A percentile compares a stretch with the other conserved stretches of the same genome.
Conservation (phyloP, 208 protist genomes). For the Acanthamoeba castellanii region DNA sequence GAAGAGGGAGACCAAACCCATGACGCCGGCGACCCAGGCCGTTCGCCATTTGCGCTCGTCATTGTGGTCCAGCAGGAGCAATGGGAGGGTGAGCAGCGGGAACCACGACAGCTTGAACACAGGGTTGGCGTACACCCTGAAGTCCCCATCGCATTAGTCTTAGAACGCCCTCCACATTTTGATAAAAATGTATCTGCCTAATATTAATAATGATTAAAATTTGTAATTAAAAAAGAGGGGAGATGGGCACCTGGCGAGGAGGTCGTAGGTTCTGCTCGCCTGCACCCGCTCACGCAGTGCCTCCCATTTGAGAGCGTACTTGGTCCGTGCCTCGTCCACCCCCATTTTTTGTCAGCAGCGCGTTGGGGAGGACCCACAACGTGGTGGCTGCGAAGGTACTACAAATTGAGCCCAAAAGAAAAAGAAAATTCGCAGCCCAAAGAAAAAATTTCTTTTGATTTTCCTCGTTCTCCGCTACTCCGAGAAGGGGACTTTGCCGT, state of each 20-base stretch:
- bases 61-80: not conserved
- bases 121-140: not conserved
- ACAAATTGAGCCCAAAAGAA: not conserved
- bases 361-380: not conserved
- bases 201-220: too few species aligned
- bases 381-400: too few species aligned
- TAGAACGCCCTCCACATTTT: conserved; percentile 91
- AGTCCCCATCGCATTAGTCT: conserved; percentile 81
- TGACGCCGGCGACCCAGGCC: conserved; percentile 37
- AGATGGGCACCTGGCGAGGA: not conserved
- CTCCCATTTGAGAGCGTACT: not conserved
- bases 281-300: not conserved
- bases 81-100: not conserved
- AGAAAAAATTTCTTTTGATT: too few species aligned
- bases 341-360: not conserved
- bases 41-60: conserved; percentile 58
- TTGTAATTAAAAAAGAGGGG: too few species aligned
- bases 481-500: too few species aligned
- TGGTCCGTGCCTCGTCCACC: not conserved
- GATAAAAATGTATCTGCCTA: too few species aligned
- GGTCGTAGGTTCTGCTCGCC: not conserved
- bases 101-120: conserved; percentile 22
- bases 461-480: too few species aligned
- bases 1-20: conserved; percentile 12
- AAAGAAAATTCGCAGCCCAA: not conserved